Base-by-base conservation (phyloP, 2,329 filamentous ascomycete genomes). In the Elsinoe fawcettii region DNA sequence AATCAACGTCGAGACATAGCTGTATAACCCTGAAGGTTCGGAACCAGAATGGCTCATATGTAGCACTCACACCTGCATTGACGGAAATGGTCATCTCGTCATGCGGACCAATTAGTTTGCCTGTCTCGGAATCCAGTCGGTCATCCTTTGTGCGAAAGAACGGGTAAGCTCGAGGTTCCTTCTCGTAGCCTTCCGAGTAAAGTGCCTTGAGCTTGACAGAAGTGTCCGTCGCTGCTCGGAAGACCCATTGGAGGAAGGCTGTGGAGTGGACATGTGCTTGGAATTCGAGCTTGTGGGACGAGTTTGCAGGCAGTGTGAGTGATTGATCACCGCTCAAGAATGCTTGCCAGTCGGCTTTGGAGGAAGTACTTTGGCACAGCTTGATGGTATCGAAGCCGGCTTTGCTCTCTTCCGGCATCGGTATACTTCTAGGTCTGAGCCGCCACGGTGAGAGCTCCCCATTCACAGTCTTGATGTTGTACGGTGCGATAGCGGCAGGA, bases 21-120 rank as follows among this genome's bases (percentile, higher is more conserved):
- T 65, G 60, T 11, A 74, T 47, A 5, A 73, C 51, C 1, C 71
- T 68, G 27, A 74, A 73, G 0, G 72, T 74, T 11, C 72, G 68
- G 56, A 74, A 75, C 70, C 71, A 72, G 56, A 73, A 74, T 1
- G 72, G 72, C 46, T 73, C 70, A 47, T 73, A 73, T 22, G 16
- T 36, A 2, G 60, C 54, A 2, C 32, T 51, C 11, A 63, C 23
- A 0, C 16, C 23, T 2, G 49, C 57, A 0, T 60, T 46, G 1
- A 70, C 36, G n/a, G 69, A 61, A 6, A 74, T 51, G 0, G 53
- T 60, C 0, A 67, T 65, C 5, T 70, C 67, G 47, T 75, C 73
- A 44, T 65, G 69, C 0, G 72, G 72, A 0, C 73, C 73, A 6
- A 74, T 63, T 5, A 73, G 61, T 36, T 69, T 63, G 0, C 69